Conservation (phyloP, 2,329 filamentous ascomycete species). For the Epichloe hybrida region DNA sequence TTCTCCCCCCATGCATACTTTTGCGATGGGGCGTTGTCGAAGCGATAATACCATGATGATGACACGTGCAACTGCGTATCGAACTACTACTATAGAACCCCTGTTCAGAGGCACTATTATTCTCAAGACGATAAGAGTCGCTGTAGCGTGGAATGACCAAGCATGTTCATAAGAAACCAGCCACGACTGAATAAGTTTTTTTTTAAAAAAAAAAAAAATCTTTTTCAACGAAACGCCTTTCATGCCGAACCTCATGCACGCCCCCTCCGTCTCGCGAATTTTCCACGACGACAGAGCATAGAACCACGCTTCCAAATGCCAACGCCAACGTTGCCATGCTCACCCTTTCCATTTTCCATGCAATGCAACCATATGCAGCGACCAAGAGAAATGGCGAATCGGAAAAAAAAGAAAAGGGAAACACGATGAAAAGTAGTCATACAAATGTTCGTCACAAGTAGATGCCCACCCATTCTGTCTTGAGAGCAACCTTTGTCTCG, state of each 20-base stretch:
- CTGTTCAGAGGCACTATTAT: too few species aligned
- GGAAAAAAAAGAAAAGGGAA: not conserved
- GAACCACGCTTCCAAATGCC: not conserved
- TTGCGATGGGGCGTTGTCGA: too few species aligned
- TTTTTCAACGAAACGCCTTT: not conserved
- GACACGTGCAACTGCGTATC: too few species aligned
- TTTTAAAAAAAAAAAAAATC: too few species aligned
- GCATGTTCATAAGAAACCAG: too few species aligned
- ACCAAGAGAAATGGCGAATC: not conserved
- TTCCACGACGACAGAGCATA: not conserved
- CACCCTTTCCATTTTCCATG: not conserved
- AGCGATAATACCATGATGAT: too few species aligned
- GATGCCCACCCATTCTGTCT: constrained; percentile 48
- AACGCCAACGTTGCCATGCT: not conserved
- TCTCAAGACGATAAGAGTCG: too few species aligned
- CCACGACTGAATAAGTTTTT: too few species aligned
- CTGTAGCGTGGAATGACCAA: too few species aligned
- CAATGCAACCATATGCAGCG: not conserved
- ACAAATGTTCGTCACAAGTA: constrained; percentile 28
- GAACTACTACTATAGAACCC: too few species aligned
- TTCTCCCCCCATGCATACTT: too few species aligned
- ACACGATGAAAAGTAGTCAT: not conserved
- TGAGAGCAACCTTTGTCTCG: constrained; percentile 36
- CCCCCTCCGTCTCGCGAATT: not conserved
- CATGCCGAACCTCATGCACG: not conserved